Percentiles rank a stretch among this genome's conserved stretches.
phyloP scores from a whole-genome alignment of 2,329 filamentous ascomycete species.

The Curvularia sp. region DNA sequence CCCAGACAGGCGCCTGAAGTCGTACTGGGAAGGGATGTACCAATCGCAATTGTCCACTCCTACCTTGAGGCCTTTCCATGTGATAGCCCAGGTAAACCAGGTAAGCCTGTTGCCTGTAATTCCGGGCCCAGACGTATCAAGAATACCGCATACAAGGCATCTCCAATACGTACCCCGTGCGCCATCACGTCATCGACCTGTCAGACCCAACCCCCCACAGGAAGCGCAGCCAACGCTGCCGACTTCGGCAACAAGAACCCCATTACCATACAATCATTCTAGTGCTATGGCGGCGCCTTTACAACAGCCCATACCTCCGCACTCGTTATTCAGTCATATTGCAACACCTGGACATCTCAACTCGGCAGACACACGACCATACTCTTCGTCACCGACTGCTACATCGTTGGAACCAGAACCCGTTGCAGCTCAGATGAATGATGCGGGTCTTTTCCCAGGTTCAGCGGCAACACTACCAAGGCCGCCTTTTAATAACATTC shows the following conservation, averaged over 20 bases:
- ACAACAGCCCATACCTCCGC: neutral
- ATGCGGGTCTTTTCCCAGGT: neutral
- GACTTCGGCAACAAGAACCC: neutral
- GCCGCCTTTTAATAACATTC: no score
- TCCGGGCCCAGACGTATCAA: neutral
- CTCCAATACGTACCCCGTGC: neutral
- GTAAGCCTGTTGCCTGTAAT: neutral
- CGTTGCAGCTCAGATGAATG: neutral
- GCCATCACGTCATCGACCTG: neutral
- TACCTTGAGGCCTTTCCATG: neutral
- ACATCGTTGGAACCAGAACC: neutral
- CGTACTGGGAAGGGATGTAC: constrained; percentile 13
- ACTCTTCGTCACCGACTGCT: neutral
- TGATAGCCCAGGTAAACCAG: neutral
- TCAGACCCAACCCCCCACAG: neutral
- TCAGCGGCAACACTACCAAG: neutral
- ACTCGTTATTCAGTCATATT: neutral
- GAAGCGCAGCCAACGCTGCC: neutral
- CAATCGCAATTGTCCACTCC: neutral
- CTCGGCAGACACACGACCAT: no score
- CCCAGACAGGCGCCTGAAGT: constrained; percentile 5
- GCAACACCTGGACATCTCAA: neutral
- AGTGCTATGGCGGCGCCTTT: neutral
- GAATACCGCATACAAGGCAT: neutral
- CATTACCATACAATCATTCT: neutral